Evolutionary conservation across 345 rosid genomes (phyloP).

Genomic region (Linum trigynum): DNA sequence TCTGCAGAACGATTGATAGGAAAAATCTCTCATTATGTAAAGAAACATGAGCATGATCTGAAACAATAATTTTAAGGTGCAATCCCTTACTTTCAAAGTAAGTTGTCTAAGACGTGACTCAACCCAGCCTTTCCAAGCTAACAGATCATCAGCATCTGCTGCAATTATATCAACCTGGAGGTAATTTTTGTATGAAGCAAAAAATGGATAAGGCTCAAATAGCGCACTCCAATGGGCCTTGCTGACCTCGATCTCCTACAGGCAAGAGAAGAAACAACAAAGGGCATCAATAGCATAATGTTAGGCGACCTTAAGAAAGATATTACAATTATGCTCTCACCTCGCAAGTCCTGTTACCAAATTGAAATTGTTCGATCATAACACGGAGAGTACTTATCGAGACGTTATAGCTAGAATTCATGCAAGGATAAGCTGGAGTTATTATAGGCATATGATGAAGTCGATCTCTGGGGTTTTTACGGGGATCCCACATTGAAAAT

Average conservation of each 20-base stretch:
- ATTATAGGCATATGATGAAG: constrained; percentile 69
- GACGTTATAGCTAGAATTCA: constrained; percentile 74
- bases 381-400: constrained; percentile 59
- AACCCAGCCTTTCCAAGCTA: constrained; percentile 71
- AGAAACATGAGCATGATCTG: not conserved
- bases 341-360: constrained; percentile 54
- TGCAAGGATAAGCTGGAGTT: constrained; percentile 68
- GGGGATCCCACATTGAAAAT: constrained; percentile 70
- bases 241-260: constrained; percentile 52
- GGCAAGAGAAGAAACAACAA: not conserved
- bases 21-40: not conserved
- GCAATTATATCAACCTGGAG: constrained; percentile 59
- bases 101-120: constrained; percentile 65
- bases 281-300: too few species aligned
- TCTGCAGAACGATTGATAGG: constrained; percentile 23
- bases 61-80: not conserved
- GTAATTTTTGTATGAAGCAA: constrained; percentile 59
- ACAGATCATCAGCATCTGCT: constrained; percentile 49
- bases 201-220: constrained; percentile 58
- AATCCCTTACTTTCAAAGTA: constrained; percentile 43
- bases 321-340: constrained; percentile 20
- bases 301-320: not conserved
- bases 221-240: constrained; percentile 48
- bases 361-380: constrained; percentile 62
- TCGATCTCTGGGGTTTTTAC: constrained; percentile 52